Evolutionary conservation across 1,284 basidiomycete species (phyloP), one percentile per base, ranked within the genome.

Genomic region (Rhodotorula sp.): DNA sequence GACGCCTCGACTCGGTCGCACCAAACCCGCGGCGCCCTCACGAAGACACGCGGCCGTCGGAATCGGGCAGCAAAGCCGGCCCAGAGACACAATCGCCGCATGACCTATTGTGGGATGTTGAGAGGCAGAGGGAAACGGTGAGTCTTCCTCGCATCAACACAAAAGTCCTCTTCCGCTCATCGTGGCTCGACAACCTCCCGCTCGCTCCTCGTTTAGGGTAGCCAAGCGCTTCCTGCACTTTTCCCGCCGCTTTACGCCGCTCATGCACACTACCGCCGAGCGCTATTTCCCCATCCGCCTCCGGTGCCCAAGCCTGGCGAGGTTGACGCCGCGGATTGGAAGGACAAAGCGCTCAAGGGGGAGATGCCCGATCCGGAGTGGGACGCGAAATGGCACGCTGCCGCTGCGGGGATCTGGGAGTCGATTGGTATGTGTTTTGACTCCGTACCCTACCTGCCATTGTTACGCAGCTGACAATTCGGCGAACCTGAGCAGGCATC

Each of bases 171-270:
- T 18, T 33, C 12, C 42, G 37, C 15, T 20, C 42, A 7, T 15
- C 6, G 2, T 46, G n/a, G 24, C 58, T 60, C n/a, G 8, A 60
- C 26, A 26, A n/a, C 22, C 8, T 26, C 20, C 37, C 18, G 56
- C 26, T 10, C 17, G 22, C 55, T 37, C 20, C 33, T 18, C 6
- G 3, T 6, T 14, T 20, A 62, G 61, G 53, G 53, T 15, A 20
- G 14, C 42, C 42, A 45, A 4, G 59, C 69, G 10, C 42, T 64
- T 5, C 48, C 46, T 5, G n/a, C 62, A 42, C 69, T 70, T 6
- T 67, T 67, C 30, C 26, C 66, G 8, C 57, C 29, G 10, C 66
- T 70, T 22, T 54, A 46, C 45, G n/a, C 20, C 54, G 57, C 69
- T 2, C 51, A 46, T 17, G 59, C 61, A 2, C 63, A 0, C 14